These are phyloP conservation scores for Sisymbrium altissimum DNA, from an alignment of 345 rosid species.

Conservation along the genomic window DNA sequence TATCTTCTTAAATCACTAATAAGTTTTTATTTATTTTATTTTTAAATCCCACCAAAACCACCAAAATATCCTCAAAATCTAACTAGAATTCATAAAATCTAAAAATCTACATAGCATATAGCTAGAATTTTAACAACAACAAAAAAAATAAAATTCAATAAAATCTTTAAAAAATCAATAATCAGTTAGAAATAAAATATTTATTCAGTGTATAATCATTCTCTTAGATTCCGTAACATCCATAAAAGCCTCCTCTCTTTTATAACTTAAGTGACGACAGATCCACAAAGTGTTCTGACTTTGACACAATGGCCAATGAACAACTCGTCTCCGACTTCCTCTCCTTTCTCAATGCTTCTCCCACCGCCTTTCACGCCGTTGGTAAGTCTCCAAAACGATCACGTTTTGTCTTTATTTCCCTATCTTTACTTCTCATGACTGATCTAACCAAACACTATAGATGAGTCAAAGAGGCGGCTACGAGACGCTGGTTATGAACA, in stretches of 20 bases:
- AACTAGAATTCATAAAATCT: too few relatives aligned
- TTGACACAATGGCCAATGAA: constrained; percentile 34
- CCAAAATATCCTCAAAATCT: too few relatives aligned
- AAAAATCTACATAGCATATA: too few relatives aligned
- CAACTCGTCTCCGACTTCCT: constrained; percentile 57
- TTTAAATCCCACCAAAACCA: too few relatives aligned
- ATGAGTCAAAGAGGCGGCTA: constrained; percentile 77
- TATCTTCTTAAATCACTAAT: too few relatives aligned
- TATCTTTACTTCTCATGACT: background rate
- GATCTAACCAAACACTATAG: constrained; percentile 28
- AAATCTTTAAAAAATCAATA: too few relatives aligned
- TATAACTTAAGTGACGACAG: background rate
- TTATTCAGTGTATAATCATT: too few relatives aligned
- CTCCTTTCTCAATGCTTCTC: constrained; percentile 82
- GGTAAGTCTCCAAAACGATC: constrained; percentile 41
- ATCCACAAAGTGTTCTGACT: background rate
- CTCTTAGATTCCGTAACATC: too few relatives aligned
- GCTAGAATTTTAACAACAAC: too few relatives aligned
- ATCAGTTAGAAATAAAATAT: too few relatives aligned
- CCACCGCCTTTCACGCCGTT: constrained; percentile 99
- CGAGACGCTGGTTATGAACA: constrained; percentile 66
- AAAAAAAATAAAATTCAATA: too few relatives aligned
- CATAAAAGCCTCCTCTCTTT: background rate
- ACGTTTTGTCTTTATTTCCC: background rate
- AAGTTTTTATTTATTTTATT: too few relatives aligned